Conservation (phyloP, 2,329 filamentous ascomycete genomes). For the Aspergillus neoniger region DNA sequence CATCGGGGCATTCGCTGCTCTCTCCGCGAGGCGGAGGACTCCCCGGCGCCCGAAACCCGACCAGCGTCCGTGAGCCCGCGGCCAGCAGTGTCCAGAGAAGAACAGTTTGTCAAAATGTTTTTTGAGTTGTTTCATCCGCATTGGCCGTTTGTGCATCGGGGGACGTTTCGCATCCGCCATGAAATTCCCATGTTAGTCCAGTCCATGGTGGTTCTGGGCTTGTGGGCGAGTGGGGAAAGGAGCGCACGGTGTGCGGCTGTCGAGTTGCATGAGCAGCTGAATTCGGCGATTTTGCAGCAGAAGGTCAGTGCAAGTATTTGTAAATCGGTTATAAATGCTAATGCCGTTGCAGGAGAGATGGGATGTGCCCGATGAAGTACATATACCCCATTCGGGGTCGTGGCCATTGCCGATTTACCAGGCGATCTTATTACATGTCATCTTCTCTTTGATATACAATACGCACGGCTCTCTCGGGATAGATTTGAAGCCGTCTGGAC, state of each 20-base stretch:
- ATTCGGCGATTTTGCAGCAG: conserved; percentile 28
- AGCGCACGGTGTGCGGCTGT: conserved; percentile 24
- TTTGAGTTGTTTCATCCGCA: conserved; percentile 30
- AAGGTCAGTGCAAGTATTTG: conserved; percentile 17
- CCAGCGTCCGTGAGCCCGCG: background rate
- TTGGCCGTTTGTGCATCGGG: conserved; percentile 34
- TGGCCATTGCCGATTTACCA: conserved; percentile 39
- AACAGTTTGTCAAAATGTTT: conserved; percentile 26
- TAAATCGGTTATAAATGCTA: background rate
- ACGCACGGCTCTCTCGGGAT: conserved; percentile 8
- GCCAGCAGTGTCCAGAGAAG: conserved; percentile 3
- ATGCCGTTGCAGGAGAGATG: conserved; percentile 22
- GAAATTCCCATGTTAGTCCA: conserved; percentile 33
- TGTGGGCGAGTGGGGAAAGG: conserved; percentile 27
- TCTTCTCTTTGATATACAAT: conserved; percentile 25
- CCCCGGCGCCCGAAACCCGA: background rate
- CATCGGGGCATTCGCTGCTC: conserved; percentile 22
- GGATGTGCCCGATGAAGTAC: conserved; percentile 20
- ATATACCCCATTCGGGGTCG: background rate
- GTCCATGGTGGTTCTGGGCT: conserved; percentile 30
- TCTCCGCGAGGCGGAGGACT: background rate
- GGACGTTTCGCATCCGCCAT: conserved; percentile 20
- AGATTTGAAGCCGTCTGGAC: conserved; percentile 18
- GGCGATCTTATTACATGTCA: conserved; percentile 34
- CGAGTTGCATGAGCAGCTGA: conserved; percentile 27